Base-by-base conservation (phyloP, 208 protist genomes). In the Polymyxa betae region DNA sequence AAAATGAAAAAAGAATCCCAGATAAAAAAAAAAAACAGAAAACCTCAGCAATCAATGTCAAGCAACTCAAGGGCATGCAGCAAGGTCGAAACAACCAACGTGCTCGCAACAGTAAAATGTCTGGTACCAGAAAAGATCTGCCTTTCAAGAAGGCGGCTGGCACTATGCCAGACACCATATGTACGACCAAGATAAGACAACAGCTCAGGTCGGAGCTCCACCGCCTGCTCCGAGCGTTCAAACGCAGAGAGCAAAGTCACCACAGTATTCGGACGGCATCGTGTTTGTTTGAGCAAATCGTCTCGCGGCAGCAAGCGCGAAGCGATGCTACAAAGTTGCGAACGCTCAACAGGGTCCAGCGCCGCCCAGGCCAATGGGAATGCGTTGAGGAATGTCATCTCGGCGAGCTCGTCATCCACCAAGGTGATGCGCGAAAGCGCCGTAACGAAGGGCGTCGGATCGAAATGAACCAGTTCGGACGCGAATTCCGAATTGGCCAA, bases 291-390 rank as follows among this genome's bases (percentile, higher is more conserved):
- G 38, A 90, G 64, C n/a, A 82, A 43, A 35, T 82, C 72, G 72
- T 82, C 72, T 35, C 72, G 72, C 35, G 72, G 40, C n/a, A 82
- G n/a, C 35, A 82, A 12, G n/a, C 72, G 72, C 5, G 72, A 5
- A 35, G 35, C 5, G 35, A 35, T 43, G 35, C 16, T 16, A 12
- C 16, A 45, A 35, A 82, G 5, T 38, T 5, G 16, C 5, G 5
- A 20, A n/a, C 35, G 35, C 16, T 43, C 72, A 82, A n/a, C 5
- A 43, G 72, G n/a, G 5, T 5, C 5, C 72, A 45, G 35, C 16
- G 72, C n/a, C 5, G 40, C 5, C 90, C 90, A 91, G 12, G 90
- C 90, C 35, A 82, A 45, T 43, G 72, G 72, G 72, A 82, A 82
- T 35, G 35, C 40, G n/a, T 5, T 12, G 16, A 38, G 16, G 16